Evolutionary conservation across 345 rosid genomes (phyloP).

Genomic region (Eucalyptus cloeziana): DNA sequence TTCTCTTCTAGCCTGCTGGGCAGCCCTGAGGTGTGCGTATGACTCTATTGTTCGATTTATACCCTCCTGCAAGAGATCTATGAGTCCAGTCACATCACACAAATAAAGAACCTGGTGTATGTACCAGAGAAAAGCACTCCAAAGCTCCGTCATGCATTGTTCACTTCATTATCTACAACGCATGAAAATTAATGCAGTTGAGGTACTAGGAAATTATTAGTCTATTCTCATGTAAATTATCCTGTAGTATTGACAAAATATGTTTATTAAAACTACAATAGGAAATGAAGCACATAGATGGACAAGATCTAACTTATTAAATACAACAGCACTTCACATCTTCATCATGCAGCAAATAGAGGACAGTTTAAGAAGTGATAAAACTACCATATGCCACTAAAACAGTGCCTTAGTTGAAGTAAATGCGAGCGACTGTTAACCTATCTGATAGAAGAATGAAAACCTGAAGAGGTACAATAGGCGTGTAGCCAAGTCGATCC

Average conservation of each 20-base stretch:
- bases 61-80: conserved; percentile 57
- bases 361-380: neutral
- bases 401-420: neutral
- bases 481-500: conserved; percentile 72
- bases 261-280: neutral
- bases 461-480: conserved; percentile 79
- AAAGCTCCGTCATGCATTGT: neutral
- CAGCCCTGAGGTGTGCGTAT: conserved; percentile 63
- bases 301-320: neutral
- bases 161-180: neutral
- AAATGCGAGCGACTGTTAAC: neutral
- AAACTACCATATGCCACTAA: neutral
- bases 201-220: neutral
- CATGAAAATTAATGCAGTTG: neutral
- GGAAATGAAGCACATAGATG: neutral
- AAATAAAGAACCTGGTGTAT: neutral
- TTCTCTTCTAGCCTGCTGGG: conserved; percentile 40
- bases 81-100: neutral
- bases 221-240: neutral
- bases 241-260: neutral
- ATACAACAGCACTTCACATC: neutral
- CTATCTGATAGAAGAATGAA: neutral
- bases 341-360: neutral
- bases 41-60: conserved; percentile 68
- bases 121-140: neutral